phyloP scores from a whole-genome alignment of 352 stramenopile species.

The Phytophthora sojae region DNA sequence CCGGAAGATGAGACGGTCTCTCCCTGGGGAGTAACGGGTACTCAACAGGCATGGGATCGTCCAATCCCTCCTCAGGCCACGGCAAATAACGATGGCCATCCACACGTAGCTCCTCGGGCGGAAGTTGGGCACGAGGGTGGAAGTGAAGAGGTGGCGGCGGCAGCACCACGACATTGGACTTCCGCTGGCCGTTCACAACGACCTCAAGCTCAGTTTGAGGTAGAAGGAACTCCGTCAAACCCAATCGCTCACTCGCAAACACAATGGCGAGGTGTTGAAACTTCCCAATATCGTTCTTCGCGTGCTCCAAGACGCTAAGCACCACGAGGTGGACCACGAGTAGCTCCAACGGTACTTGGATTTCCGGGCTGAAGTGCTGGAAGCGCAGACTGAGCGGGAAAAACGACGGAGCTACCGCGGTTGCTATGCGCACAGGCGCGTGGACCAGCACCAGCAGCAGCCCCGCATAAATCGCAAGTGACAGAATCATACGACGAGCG shows the following conservation, averaged over 20 bases:
- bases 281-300: constrained; percentile 87
- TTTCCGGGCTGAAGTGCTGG: constrained; percentile 92
- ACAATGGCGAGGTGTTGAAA: constrained; percentile 74
- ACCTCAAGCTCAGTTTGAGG: constrained; percentile 59
- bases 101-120: constrained; percentile 73
- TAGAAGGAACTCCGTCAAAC: constrained; percentile 75
- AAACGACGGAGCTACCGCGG: constrained; percentile 54
- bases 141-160: constrained; percentile 82
- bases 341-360: constrained; percentile 97
- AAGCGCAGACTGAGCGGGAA: constrained; percentile 89
- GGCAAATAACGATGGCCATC: constrained; percentile 81
- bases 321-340: constrained; percentile 96
- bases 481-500: constrained; percentile 94
- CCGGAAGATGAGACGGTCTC: constrained; percentile 57
- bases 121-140: constrained; percentile 73
- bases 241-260: constrained; percentile 67
- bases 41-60: constrained; percentile 71
- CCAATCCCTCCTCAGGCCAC: constrained; percentile 85
- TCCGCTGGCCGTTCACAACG: constrained; percentile 39
- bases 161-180: constrained; percentile 55
- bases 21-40: constrained; percentile 73
- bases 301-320: constrained; percentile 93
- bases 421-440: constrained; percentile 78
- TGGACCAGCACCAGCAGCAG: constrained; percentile 91
- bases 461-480: constrained; percentile 91